These are phyloP conservation scores for Mycena rebaudengoi DNA, from an alignment of 768 basidiomycete species.

Conservation along the genomic window DNA sequence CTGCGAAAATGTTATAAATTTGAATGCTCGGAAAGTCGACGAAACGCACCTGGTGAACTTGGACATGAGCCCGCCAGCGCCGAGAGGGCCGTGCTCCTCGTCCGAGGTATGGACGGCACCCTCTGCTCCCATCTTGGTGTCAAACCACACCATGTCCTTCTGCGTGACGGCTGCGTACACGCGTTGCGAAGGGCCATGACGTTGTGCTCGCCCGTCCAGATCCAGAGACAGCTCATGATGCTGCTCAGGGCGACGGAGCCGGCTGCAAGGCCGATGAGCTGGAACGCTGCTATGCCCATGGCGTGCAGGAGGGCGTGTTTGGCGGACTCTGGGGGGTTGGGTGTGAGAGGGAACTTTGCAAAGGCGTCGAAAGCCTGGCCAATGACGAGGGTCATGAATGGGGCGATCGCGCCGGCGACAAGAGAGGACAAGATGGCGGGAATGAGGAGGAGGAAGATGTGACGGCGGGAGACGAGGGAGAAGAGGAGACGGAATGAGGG, in stretches of 20 bases:
- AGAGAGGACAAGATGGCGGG: constrained; percentile 73
- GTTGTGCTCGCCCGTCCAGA: constrained; percentile 74
- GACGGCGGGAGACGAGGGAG: constrained; percentile 65
- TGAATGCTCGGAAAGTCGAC: neutral
- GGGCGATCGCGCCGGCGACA: constrained; percentile 74
- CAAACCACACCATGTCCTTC: constrained; percentile 80
- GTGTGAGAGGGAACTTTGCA: constrained; percentile 43
- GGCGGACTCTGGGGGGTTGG: constrained; percentile 30
- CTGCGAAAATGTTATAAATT: constrained; percentile 45
- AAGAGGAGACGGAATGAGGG: constrained; percentile 75
- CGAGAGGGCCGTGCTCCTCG: constrained; percentile 54
- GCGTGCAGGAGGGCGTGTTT: constrained; percentile 57
- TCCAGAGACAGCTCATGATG: constrained; percentile 72
- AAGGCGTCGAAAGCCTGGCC: constrained; percentile 83
- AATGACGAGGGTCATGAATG: constrained; percentile 87
- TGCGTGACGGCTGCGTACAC: constrained; percentile 66
- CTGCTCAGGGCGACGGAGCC: constrained; percentile 67
- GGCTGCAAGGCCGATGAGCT: constrained; percentile 61
- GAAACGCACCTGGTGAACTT: constrained; percentile 70
- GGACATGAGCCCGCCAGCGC: constrained; percentile 82
- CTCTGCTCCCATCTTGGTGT: constrained; percentile 67
- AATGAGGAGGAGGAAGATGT: constrained; percentile 63
- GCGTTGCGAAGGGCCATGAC: constrained; percentile 61
- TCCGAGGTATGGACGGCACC: constrained; percentile 48
- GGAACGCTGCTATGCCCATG: constrained; percentile 58